Evolutionary conservation across 176 grass and related monocot species (phyloP), one percentile per base, ranked within the genome.

Genomic region (Avena atlantica): DNA sequence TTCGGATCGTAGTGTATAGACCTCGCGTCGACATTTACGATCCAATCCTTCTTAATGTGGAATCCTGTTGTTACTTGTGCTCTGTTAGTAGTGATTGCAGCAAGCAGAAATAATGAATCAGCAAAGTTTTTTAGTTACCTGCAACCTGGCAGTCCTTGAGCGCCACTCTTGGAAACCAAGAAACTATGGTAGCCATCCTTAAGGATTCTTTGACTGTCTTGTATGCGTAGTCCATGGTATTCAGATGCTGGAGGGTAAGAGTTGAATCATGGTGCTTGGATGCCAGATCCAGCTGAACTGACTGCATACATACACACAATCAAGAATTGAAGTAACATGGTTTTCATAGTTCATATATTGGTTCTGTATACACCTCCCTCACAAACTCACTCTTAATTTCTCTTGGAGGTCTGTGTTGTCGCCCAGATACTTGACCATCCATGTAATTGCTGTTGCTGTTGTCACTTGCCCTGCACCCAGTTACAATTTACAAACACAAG

Each of bases 141-240:
- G 81, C 93, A 74, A 98, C 88, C 69, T 92, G 91, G 86, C 93
- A 92, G 76, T 98, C 96, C 81, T 89, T 84, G 48, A 98, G 88
- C 71, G 93, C 93, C n/a, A 94, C 92, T 82, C 96, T 92, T 45
- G 96, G 96, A 76, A 98, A 98, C 96, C 96, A 98, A 86, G 96
- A 95, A 70, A 98, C 96, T 29, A 98, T 92, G 3, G 93, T 94
- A 36, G 92, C 93, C 92, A 95, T 91, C 90, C 96, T 94, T 4
- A 95, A 37, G 2, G 93, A 92, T 79, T 98, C 96, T 90, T 98
- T 98, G 74, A 98, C 93, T 19, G 90, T 79, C 91, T 95, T 95
- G 62, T 83, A 91, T 49, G 88, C 92, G 27, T 86, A 92, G 5
- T 92, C 88, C 96, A 98, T 98, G 49, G 60, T 63, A 76, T 91